These are phyloP conservation scores for Kwoniella bestiolae DNA, from an alignment of 768 basidiomycete genomes.

Conservation along the genomic window DNA sequence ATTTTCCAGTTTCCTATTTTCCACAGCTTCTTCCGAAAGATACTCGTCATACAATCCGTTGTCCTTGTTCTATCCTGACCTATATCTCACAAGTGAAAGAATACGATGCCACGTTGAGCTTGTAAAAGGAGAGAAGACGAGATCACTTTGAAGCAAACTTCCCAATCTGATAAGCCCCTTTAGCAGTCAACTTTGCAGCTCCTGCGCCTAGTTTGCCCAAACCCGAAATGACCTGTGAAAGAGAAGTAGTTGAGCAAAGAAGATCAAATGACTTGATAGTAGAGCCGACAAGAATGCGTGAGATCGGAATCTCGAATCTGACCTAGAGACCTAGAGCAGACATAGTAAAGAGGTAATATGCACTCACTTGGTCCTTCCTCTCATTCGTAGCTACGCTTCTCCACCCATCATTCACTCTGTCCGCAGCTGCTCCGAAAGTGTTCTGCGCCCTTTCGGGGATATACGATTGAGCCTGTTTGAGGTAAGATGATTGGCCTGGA, in stretches of 20 bases:
- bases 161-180: conserved; percentile 28
- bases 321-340: too few species aligned
- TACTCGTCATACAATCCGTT: too few species aligned
- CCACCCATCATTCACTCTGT: conserved; percentile 26
- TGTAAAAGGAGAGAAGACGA: too few species aligned
- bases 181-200: conserved; percentile 29
- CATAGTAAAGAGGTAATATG: too few species aligned
- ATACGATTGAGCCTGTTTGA: conserved; percentile 20
- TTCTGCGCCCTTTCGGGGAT: conserved; percentile 26
- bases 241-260: neutral
- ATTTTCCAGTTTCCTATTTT: too few species aligned
- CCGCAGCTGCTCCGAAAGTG: conserved; percentile 18
- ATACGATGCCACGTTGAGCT: neutral
- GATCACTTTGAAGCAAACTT: conserved; percentile 33
- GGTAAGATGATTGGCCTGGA: neutral
- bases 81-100: too few species aligned
- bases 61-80: too few species aligned
- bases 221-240: conserved; percentile 20
- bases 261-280: neutral
- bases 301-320: too few species aligned
- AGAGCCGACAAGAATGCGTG: neutral
- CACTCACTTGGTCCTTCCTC: conserved; percentile 29
- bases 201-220: conserved; percentile 26
- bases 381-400: conserved; percentile 25
- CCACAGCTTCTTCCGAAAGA: too few species aligned